Conservation (phyloP, 2,329 filamentous ascomycete genomes). For the Chrysoporthe austroafricana region DNA sequence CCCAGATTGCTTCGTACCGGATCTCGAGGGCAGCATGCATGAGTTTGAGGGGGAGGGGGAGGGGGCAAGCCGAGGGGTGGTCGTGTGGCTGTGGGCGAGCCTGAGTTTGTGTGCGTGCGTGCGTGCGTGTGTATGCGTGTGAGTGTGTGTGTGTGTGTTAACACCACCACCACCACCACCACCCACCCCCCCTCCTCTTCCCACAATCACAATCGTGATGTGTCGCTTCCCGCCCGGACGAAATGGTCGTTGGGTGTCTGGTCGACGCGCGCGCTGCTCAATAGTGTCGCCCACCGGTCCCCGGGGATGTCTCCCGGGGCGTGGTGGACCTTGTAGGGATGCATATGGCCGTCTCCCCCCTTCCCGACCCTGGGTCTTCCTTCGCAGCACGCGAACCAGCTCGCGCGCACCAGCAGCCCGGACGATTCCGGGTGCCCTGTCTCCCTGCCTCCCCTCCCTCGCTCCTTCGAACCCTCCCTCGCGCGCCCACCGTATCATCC, state of each 20-base stretch:
- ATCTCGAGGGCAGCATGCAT: not conserved
- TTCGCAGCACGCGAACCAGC: not conserved
- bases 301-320: constrained; percentile 9
- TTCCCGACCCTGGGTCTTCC: not conserved
- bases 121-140: too few species aligned
- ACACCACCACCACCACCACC: not conserved
- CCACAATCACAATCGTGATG: not conserved
- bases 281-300: constrained; percentile 7
- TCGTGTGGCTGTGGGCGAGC: too few species aligned
- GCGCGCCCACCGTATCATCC: too few species aligned
- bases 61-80: too few species aligned
- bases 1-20: constrained; percentile 4
- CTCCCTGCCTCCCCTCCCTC: too few species aligned
- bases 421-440: too few species aligned
- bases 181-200: not conserved
- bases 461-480: too few species aligned
- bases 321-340: constrained; percentile 1
- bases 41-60: too few species aligned
- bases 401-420: not conserved
- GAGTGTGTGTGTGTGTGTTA: too few species aligned
- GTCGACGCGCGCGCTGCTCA: not conserved
- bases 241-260: not conserved
- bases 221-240: not conserved
- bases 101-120: too few species aligned
- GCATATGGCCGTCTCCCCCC: constrained; percentile 5